Evolutionary conservation across 208 protist species (phyloP), one percentile per base, ranked within the genome.

Genomic region (Naegleria lovaniensis): DNA sequence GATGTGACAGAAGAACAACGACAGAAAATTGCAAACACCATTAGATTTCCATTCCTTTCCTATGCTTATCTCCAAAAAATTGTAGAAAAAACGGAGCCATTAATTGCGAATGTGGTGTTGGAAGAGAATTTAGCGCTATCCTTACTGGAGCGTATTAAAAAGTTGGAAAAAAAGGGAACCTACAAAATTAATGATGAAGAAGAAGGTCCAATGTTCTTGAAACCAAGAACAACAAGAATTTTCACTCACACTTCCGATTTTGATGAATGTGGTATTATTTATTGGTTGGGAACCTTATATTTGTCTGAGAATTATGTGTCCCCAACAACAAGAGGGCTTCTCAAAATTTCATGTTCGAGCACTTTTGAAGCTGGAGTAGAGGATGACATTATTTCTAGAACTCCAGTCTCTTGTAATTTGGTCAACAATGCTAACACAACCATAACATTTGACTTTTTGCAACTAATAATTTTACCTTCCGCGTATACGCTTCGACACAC

Each of bases 241-340:
- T 90, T 90, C 41, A 40, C 36, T 3, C 87, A 90, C 19, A 43
- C 15, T 7, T 48, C 36, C 48, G 87, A 90, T 29, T 90, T 90
- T 83, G 87, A 90, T 83, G 67, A 76, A 19, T 22, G 33, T 43
- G 87, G 87, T 48, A 43, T 90, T 43, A 22, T 90, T 0, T 90
- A 90, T 48, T 90, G 40, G n/a, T 29, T 90, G 7, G 87, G 41
- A 43, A 84, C 59, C 29, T 25, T n/a, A 13, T 90, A 59, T 36
- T 16, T 29, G 9, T 59, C 87, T 40, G 67, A 90, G 41, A 83
- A 39, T 19, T 90, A 90, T 83, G 5, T 15, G 0, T 4, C 13
- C 48, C 87, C 87, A 41, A n/a, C 6, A 40, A 15, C 33, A n/a
- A 76, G 58, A 84, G 87, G 87, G 16, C n/a, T 59, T 16, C 6